A percentile compares a stretch with the other conserved stretches of the same genome.
Evolutionary conservation across 2,329 filamentous ascomycete species (phyloP).

Genomic region (Aspergillus ochraceus): DNA sequence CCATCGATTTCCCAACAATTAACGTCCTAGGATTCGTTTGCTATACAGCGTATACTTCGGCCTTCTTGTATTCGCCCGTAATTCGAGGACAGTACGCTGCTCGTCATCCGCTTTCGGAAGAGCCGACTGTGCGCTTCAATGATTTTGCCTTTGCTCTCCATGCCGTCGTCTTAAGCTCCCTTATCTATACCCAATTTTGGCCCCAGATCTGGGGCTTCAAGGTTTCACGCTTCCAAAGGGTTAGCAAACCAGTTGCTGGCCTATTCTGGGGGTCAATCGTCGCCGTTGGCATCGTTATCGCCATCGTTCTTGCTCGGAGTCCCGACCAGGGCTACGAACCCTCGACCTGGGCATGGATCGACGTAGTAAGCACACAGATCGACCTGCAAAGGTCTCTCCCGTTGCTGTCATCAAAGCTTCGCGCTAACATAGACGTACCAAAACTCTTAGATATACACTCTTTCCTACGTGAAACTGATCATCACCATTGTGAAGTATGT

Average conservation of each 20-base stretch:
- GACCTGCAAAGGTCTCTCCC: not conserved
- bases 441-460: constrained; percentile 56
- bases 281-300: constrained; percentile 33
- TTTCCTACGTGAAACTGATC: constrained; percentile 86
- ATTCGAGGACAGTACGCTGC: constrained; percentile 81
- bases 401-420: not conserved
- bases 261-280: constrained; percentile 69
- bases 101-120: constrained; percentile 69
- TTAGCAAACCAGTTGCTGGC: constrained; percentile 64
- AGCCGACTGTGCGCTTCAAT: constrained; percentile 84
- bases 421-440: not conserved
- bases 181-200: constrained; percentile 78
- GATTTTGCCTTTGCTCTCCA: constrained; percentile 87
- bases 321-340: constrained; percentile 48
- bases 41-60: constrained; percentile 72
- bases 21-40: constrained; percentile 63
- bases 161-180: constrained; percentile 68
- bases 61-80: constrained; percentile 75
- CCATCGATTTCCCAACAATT: constrained; percentile 80
- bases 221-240: constrained; percentile 54
- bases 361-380: constrained; percentile 52
- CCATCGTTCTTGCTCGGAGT: constrained; percentile 45
- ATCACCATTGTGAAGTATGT: constrained; percentile 91
- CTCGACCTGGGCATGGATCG: constrained; percentile 62
- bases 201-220: constrained; percentile 74